Base-by-base conservation (phyloP, 148 eudicot genomes). In the Silene uniflora region DNA sequence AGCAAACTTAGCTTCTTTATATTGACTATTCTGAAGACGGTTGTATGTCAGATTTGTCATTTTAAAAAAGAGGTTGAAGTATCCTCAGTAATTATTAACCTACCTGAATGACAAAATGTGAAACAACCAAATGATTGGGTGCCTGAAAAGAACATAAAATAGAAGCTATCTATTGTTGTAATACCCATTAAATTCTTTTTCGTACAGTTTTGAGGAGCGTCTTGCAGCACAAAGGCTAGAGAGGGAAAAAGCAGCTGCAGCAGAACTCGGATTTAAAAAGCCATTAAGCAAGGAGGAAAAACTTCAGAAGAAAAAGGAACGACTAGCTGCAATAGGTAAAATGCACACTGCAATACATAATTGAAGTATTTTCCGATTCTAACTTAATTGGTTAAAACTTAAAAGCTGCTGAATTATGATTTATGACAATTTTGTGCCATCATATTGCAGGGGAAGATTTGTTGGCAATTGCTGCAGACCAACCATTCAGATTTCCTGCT, bases 401-500 rank as follows among this genome's bases (percentile, higher is more conserved):
- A 13, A 52, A 55, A 3, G 55, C 47, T 79, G 74, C 55, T 72
- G 58, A 64, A 56, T 49, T 62, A 16, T 72, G 58, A 64, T 47
- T 49, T 62, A 16, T 85, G 54, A 81, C 42, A 19, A 25, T 61
- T 39, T 24, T 64, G 58, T 73, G 69, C 56, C 62, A 44, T 76
- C 60, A 18, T 61, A 62, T 84, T 78, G 44, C 93, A 95, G 98
- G 98, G 82, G 98, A 95, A 84, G 98, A 95, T 85, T 82, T 95
- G 72, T 78, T 95, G 72, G 86, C 98, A 68, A 90, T 95, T 84
- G 92, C 98, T 47, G 97, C 93, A 59, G 98, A 92, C 82, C 98
- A 95, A 78, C 98, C 98, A 6, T 95, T 95, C 82, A 84, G 98
- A 70, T 95, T 95, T 84, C 98, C 98, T 80, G 98, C 93, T 74